Evolutionary conservation across 1,284 basidiomycete genomes (phyloP).

Genomic region (Gomphus bonarii): DNA sequence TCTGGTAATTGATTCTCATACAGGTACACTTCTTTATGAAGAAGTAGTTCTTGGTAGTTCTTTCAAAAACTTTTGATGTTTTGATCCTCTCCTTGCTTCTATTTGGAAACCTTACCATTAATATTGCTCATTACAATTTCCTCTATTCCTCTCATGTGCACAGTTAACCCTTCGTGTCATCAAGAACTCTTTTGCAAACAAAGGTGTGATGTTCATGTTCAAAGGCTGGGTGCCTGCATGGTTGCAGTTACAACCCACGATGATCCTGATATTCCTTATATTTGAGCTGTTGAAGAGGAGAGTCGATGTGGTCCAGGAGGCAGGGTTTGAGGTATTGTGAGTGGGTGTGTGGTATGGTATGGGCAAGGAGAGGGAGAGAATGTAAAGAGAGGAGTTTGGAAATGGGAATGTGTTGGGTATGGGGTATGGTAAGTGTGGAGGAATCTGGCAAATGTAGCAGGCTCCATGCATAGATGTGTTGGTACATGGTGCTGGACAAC

Average conservation of each 20-base stretch:
- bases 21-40: no score
- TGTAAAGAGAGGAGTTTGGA: no score
- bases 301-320: constrained; percentile 41
- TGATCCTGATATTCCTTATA: constrained; percentile 76
- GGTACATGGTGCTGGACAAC: no score
- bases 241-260: constrained; percentile 78
- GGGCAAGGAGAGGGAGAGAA: background rate
- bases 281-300: constrained; percentile 66
- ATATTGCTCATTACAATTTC: background rate
- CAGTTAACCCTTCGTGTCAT: constrained; percentile 69
- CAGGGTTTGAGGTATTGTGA: background rate
- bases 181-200: constrained; percentile 57
- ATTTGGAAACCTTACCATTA: background rate
- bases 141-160: background rate
- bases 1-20: constrained; percentile 12
- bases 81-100: background rate
- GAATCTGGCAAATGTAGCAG: no score
- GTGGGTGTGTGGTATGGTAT: background rate
- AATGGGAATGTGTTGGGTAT: no score
- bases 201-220: constrained; percentile 89
- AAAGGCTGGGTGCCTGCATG: constrained; percentile 84
- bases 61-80: no score
- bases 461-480: no score
- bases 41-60: no score
- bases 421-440: no score